Percentiles rank a stretch among this genome's conserved stretches.
phyloP scores from a whole-genome alignment of 2,329 filamentous ascomycete species.

The Xylaria sp. region DNA sequence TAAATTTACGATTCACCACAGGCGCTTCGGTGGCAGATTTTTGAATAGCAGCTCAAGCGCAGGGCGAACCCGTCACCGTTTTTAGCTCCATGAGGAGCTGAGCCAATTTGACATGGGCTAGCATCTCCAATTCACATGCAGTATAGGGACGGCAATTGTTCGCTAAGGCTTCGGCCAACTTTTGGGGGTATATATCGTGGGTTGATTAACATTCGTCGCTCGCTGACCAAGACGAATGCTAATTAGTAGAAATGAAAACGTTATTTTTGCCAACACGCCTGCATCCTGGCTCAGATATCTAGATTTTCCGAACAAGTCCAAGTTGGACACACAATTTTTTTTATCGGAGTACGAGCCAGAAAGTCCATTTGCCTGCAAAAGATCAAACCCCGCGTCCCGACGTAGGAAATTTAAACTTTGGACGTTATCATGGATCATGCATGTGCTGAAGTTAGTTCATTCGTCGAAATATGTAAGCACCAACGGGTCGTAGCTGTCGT shows the following conservation, averaged over 20 bases:
- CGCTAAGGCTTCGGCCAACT: background rate
- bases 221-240: background rate
- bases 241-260: background rate
- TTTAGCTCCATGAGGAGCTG: background rate
- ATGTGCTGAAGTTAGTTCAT: constrained; percentile 8
- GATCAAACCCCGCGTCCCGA: background rate
- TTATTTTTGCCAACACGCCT: background rate
- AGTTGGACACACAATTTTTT: background rate
- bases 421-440: constrained; percentile 4
- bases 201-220: background rate
- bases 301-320: background rate
- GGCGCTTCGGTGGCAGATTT: too few species aligned
- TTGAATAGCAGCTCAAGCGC: too few species aligned
- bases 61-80: too few species aligned
- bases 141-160: background rate
- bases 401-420: background rate
- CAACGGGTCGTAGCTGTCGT: constrained; percentile 42
- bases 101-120: background rate
- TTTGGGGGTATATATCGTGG: background rate
- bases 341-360: background rate
- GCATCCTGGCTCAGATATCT: background rate
- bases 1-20: too few species aligned
- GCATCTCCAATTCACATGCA: background rate
- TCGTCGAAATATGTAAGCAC: constrained; percentile 37
- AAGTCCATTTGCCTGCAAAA: background rate